phyloP scores from a whole-genome alignment of 2,329 filamentous ascomycete genomes.

The Chalaropsis ovoidea region DNA sequence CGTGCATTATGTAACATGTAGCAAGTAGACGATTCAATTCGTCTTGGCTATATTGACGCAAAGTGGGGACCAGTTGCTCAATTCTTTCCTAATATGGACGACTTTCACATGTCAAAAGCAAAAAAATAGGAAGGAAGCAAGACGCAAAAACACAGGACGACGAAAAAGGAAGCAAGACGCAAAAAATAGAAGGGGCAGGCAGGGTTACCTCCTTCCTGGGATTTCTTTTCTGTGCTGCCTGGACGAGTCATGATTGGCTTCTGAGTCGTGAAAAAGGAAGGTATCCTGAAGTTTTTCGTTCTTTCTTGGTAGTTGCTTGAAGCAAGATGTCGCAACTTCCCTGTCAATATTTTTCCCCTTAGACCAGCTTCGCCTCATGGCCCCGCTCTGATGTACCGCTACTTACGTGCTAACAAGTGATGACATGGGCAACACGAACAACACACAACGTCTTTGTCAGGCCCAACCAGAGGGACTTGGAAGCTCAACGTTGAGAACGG shows the following conservation, averaged over 20 bases:
- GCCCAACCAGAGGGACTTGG: not conserved
- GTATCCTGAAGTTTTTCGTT: not conserved
- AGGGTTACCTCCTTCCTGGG: not conserved
- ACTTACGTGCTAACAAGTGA: not conserved
- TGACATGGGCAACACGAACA: not conserved
- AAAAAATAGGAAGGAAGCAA: constrained; percentile 6
- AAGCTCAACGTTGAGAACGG: not conserved
- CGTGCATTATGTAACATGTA: no score
- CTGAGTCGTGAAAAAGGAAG: not conserved
- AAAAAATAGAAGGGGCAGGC: not conserved
- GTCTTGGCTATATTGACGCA: not conserved
- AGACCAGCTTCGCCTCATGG: not conserved
- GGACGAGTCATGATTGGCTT: not conserved
- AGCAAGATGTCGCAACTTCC: not conserved
- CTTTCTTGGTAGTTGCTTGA: not conserved
- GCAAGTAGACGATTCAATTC: not conserved
- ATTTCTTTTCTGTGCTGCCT: not conserved
- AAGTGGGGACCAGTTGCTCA: constrained; percentile 6
- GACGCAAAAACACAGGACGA: constrained; percentile 2
- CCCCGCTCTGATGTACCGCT: not conserved
- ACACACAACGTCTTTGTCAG: not conserved
- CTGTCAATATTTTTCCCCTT: not conserved
- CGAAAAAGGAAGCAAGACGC: not conserved
- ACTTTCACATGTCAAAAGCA: constrained; percentile 26
- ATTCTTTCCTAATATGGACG: constrained; percentile 15